Percentiles rank a stretch among this genome's conserved stretches.
These are phyloP conservation scores for Pisolithus tinctorius DNA, from an alignment of 768 basidiomycete genomes.

Conservation along the genomic window DNA sequence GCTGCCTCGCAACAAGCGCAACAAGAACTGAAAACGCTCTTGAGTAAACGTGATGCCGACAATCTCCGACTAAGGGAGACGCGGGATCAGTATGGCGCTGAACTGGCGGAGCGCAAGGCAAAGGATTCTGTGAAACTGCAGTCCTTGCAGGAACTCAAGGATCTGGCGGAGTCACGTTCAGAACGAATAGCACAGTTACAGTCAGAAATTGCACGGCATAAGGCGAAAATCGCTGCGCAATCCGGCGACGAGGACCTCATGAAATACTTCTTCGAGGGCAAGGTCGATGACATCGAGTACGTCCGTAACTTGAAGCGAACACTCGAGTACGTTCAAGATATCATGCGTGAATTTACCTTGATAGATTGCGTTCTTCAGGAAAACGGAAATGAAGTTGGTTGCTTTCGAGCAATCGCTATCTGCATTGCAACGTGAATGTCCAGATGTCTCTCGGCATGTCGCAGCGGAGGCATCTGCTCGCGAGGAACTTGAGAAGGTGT, in stretches of 20 bases:
- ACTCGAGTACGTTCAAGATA: constrained; percentile 40
- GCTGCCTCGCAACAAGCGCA: constrained; percentile 39
- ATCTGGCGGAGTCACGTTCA: constrained; percentile 58
- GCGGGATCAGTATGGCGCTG: constrained; percentile 60
- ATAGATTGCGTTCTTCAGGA: constrained; percentile 31
- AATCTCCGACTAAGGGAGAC: constrained; percentile 62
- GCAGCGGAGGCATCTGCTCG: constrained; percentile 45
- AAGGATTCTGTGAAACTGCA: constrained; percentile 53
- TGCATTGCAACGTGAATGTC: constrained; percentile 38
- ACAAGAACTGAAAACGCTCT: constrained; percentile 57
- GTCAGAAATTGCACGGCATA: constrained; percentile 68
- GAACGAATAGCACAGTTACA: constrained; percentile 67
- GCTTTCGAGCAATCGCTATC: constrained; percentile 49
- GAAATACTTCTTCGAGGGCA: constrained; percentile 56
- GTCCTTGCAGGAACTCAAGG: constrained; percentile 58
- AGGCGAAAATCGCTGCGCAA: constrained; percentile 70
- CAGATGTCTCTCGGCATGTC: constrained; percentile 47
- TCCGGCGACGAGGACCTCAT: constrained; percentile 67
- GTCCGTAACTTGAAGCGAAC: constrained; percentile 47
- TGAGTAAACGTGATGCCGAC: constrained; percentile 62
- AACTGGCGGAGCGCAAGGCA: constrained; percentile 61
- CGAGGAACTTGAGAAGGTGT: constrained; percentile 39
- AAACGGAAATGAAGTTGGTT: constrained; percentile 41
- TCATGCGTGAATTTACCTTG: not conserved
- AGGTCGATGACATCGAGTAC: constrained; percentile 45